These are phyloP conservation scores for Dictyostelium discoideum DNA, from an alignment of 78 protist species.

Conservation along the genomic window dicty_2.7 NC_007089.4:3327001-3327500, in stretches of 20 bases:
- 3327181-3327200: background rate
- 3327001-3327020: background rate
- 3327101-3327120: background rate
- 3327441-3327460: background rate
- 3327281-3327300: background rate
- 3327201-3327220: background rate
- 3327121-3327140: background rate
- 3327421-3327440: background rate
- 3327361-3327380: background rate
- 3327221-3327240: background rate
- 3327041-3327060: background rate
- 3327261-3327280: background rate
- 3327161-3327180: background rate
- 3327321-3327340: constrained; percentile 1
- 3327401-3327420: background rate
- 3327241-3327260: too few relatives aligned
- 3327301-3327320: background rate
- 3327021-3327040: background rate
- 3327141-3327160: background rate
- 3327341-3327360: background rate
- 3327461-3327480: background rate
- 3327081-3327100: background rate
- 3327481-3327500: background rate
- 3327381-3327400: background rate
- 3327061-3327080: background rate